Base-by-base conservation (phyloP, 805 yeast genomes). In the Ogataea wickerhamii region DNA sequence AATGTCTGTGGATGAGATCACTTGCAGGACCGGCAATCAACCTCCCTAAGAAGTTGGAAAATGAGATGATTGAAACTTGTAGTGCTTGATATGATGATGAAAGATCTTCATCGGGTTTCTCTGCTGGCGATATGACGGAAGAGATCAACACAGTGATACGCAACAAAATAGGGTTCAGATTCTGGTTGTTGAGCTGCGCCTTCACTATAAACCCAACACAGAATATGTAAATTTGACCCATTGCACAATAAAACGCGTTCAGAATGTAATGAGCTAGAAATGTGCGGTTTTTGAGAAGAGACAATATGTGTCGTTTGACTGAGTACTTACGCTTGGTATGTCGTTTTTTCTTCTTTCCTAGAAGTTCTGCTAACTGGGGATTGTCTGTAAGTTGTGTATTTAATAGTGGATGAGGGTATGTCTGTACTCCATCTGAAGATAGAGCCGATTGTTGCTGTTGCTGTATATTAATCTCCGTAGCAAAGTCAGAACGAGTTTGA, bases 201-300 rank as follows among this genome's bases (percentile, higher is more conserved):
- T 64, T 71, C 7, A 81, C 83, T n/a, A 84, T 70, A 51, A 78
- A 83, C 0, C 94, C 94, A 24, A 84, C 80, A 2, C 84, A 73
- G 52, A 71, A 84, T 19, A 84, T 82, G 53, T 82, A 84, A 58
- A 76, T 73, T 55, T 82, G 89, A 3, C 88, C 85, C 29, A 78
- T 65, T 1, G 86, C 81, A 52, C 80, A 74, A 30, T 76, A 60
- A 4, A 74, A 56, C 0, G 84, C 76, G 18, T 81, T 63, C n/a
- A 78, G 66, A 5, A 76, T 31, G 47, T 68, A 80, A 46, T 77
- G 81, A 6, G 70, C 60, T 14, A 79, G 44, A 41, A 78, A 83
- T 2, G 61, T 49, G 14, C 58, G 58, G 25, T 56, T 55, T 3
- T 48, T 55, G 3, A 68, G 25, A 13, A 63, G 41, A 10, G 44